Percentiles rank a stretch among this genome's conserved stretches.
Conservation (phyloP, 345 rosid genomes). For the Eucalyptus guilfoylei region DNA sequence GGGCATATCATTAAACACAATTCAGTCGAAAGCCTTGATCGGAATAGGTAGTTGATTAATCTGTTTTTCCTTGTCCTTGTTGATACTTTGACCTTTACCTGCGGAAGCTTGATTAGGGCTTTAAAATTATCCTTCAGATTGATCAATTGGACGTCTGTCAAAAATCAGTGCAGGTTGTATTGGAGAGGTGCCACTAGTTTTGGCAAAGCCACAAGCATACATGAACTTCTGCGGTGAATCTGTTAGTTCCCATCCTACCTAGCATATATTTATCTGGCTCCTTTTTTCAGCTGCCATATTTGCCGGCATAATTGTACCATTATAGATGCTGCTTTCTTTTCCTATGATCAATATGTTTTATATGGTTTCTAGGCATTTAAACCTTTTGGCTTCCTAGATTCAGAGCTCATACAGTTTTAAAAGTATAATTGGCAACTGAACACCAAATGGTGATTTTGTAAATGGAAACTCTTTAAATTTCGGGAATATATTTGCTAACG, state of each 20-base stretch:
- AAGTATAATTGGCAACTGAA: background rate
- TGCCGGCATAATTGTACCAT: background rate
- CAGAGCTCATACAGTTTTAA: background rate
- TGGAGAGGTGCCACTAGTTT: conserved; percentile 74
- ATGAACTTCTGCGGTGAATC: conserved; percentile 95
- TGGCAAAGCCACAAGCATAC: conserved; percentile 90
- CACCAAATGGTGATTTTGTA: background rate
- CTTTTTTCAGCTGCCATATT: background rate
- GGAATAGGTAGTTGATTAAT: conserved; percentile 67
- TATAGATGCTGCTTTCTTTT: background rate
- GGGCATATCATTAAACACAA: conserved; percentile 59
- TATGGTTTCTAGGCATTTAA: background rate
- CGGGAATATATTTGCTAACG: background rate
- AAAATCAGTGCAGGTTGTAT: conserved; percentile 77
- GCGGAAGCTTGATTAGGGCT: background rate
- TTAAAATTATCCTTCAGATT: background rate
- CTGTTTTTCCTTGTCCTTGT: background rate
- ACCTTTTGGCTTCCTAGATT: background rate
- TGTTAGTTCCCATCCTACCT: conserved; percentile 26
- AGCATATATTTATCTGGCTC: background rate
- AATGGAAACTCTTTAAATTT: background rate
- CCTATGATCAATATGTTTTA: background rate
- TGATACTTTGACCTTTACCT: background rate
- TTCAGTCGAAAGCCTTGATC: conserved; percentile 83
- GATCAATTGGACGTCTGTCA: background rate